Percentiles rank a stretch among this genome's conserved stretches.
Conservation (phyloP, 2,329 filamentous ascomycete species). For the Paecilomyces fulvus region DNA sequence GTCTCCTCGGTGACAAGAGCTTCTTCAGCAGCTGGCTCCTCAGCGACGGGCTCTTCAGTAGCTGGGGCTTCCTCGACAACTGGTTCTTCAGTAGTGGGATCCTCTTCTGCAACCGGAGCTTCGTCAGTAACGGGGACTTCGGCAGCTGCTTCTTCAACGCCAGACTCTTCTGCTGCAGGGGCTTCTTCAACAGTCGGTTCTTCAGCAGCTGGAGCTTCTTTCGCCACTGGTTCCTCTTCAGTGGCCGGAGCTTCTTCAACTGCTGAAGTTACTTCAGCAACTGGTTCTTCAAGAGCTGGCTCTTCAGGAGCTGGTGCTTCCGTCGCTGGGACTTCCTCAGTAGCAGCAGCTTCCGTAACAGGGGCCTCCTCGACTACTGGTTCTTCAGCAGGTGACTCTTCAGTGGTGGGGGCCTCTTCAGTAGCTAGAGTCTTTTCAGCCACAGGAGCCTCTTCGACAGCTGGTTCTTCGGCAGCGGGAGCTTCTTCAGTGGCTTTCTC, state of each 20-base stretch:
- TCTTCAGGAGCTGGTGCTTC: too few species aligned
- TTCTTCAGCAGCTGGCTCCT: constrained; percentile 1
- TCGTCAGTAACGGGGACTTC: background rate
- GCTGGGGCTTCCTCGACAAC: constrained; percentile 1
- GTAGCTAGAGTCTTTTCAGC: background rate
- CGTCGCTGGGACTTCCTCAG: background rate
- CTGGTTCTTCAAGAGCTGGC: background rate
- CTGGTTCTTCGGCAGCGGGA: background rate
- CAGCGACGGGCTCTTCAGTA: background rate
- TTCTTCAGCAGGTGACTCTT: background rate
- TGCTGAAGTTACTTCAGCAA: background rate
- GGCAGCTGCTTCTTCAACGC: background rate
- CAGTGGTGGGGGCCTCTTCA: background rate
- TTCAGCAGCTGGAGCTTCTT: background rate
- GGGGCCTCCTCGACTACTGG: background rate
- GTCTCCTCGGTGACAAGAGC: background rate
- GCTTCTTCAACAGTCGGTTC: background rate
- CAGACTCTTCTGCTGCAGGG: background rate
- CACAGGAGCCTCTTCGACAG: background rate
- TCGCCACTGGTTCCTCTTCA: background rate
- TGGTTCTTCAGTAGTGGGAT: background rate
- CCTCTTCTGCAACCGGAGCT: background rate
- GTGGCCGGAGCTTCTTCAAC: constrained; percentile 2
- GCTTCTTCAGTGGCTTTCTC: background rate
- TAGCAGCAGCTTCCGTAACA: background rate